Conservation (phyloP, 1,139 yeast species). For the Kurtzmaniella quercitrusa region DNA sequence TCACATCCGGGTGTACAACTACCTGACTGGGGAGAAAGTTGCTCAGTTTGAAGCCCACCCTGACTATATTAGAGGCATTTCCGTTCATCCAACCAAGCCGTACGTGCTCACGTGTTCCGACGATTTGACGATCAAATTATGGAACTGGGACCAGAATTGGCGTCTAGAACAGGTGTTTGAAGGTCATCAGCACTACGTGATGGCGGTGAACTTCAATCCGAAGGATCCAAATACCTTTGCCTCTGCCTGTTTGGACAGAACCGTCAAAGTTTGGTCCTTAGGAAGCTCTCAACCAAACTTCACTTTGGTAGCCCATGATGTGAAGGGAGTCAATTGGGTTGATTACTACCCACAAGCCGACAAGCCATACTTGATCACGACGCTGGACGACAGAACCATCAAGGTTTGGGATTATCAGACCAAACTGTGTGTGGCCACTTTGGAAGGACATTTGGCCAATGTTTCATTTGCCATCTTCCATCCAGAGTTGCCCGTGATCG, state of each 20-base stretch:
- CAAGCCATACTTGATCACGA: conserved; percentile 89
- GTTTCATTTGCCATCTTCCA: conserved; percentile 97
- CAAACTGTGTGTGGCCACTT: conserved; percentile 88
- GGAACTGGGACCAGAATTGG: conserved; percentile 99
- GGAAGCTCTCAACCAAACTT: conserved; percentile 89
- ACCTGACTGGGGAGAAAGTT: conserved; percentile 91
- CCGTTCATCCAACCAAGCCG: conserved; percentile 92
- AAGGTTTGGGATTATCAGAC: conserved; percentile 98
- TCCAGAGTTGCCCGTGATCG: conserved; percentile 86
- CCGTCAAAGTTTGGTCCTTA: conserved; percentile 94
- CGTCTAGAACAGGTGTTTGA: conserved; percentile 83
- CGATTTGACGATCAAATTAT: conserved; percentile 84
- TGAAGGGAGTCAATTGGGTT: conserved; percentile 91
- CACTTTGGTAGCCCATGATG: conserved; percentile 86
- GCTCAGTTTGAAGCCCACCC: conserved; percentile 97
- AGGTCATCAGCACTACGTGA: conserved; percentile 94
- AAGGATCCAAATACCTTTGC: conserved; percentile 98
- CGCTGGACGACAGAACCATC: conserved; percentile 89
- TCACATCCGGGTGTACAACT: conserved; percentile 87
- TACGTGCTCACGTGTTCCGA: conserved; percentile 86
- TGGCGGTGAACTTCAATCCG: conserved; percentile 93
- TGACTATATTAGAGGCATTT: conserved; percentile 88
- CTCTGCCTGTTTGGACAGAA: conserved; percentile 91
- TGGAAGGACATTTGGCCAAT: conserved; percentile 90
- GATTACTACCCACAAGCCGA: conserved; percentile 97